These are phyloP conservation scores for Acacia concinna DNA, from an alignment of 331 rosid species.

Conservation along the genomic window DNA sequence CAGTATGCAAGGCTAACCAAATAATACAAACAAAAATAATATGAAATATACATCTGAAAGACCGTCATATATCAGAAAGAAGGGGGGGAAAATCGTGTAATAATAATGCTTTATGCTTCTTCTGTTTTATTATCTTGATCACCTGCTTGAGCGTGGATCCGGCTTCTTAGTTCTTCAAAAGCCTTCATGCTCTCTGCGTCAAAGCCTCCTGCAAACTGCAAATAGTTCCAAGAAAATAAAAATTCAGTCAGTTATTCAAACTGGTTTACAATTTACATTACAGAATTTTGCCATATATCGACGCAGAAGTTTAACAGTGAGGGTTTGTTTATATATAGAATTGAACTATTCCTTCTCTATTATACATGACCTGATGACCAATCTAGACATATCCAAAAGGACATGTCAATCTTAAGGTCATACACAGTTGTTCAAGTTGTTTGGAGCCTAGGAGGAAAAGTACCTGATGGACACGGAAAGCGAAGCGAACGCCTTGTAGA, in stretches of 20 bases:
- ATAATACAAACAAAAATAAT: slow-evolving; percentile 14
- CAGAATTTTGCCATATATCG: not conserved
- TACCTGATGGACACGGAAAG: slow-evolving; percentile 96
- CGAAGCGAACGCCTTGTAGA: slow-evolving; percentile 89
- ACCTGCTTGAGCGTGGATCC: slow-evolving; percentile 38
- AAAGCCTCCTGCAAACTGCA: slow-evolving; percentile 91
- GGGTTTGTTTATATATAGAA: not conserved
- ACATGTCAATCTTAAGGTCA: not conserved
- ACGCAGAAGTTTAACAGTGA: not conserved
- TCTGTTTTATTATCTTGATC: slow-evolving; percentile 47
- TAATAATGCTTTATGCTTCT: slow-evolving; percentile 32
- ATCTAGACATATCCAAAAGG: not conserved
- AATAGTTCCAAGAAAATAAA: slow-evolving; percentile 32
- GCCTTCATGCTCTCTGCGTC: slow-evolving; percentile 91
- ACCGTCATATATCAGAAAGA: not conserved
- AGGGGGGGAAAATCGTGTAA: not conserved
- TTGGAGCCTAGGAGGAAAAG: not conserved
- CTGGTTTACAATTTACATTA: not conserved
- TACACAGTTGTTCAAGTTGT: not conserved
- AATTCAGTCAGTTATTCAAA: not conserved
- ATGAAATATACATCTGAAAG: slow-evolving; percentile 42
- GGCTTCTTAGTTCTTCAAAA: slow-evolving; percentile 82
- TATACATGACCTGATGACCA: too few relatives aligned
- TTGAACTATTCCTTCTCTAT: not conserved
- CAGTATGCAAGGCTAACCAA: slow-evolving; percentile 26